Evolutionary conservation across 2,329 filamentous ascomycete species (phyloP).

Genomic region (Penicillium sp.): DNA sequence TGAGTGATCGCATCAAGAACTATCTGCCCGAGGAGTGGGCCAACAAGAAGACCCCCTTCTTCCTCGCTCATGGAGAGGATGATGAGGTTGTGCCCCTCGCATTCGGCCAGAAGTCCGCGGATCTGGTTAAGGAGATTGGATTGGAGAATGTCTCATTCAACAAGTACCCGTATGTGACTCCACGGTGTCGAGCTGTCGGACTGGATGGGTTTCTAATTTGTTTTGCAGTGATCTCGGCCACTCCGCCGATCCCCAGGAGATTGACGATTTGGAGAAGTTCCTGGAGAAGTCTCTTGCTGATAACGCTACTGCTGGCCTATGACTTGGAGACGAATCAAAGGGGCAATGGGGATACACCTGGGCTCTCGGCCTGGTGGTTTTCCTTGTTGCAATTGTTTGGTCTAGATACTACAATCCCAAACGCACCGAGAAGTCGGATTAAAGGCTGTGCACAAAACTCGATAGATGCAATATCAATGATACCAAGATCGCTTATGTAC

Average conservation of each 20-base stretch:
- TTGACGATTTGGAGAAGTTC: constrained; percentile 75
- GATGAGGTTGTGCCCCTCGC: constrained; percentile 72
- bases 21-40: constrained; percentile 56
- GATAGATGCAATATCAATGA: constrained; percentile 9
- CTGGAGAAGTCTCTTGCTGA: constrained; percentile 55
- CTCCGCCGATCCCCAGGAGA: constrained; percentile 73
- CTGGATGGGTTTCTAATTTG: constrained; percentile 9
- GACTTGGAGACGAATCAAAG: constrained; percentile 28
- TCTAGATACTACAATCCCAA: constrained; percentile 13
- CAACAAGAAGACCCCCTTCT: constrained; percentile 77
- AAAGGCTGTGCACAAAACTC: background rate
- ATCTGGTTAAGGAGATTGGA: constrained; percentile 68
- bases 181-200: background rate
- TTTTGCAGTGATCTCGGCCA: constrained; percentile 66
- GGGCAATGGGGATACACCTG: constrained; percentile 18
- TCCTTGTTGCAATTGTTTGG: constrained; percentile 26
- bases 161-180: constrained; percentile 64
- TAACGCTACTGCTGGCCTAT: constrained; percentile 31
- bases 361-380: constrained; percentile 25
- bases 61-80: constrained; percentile 82
- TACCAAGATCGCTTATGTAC: background rate
- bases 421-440: constrained; percentile 5
- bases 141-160: constrained; percentile 71
- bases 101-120: constrained; percentile 68
- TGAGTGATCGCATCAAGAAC: constrained; percentile 65